These are phyloP conservation scores for Yarrowia sp. DNA, from an alignment of 805 yeast species.

Conservation along the genomic window DNA sequence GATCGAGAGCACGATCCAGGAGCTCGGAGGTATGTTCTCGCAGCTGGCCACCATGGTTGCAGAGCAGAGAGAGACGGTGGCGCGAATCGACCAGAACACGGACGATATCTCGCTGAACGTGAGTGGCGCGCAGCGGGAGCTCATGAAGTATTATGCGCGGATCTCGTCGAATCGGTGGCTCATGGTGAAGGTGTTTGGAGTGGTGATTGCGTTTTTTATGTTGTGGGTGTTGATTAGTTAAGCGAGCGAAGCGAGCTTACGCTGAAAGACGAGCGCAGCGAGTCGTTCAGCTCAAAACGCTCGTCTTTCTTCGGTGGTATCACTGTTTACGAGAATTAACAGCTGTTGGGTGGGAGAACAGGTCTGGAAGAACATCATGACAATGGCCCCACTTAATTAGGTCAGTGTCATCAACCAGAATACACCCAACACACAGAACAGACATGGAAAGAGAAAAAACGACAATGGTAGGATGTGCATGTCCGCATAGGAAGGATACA, in stretches of 20 bases:
- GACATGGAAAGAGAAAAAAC: not conserved
- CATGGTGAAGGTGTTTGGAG: conserved; percentile 83
- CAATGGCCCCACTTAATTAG: not conserved
- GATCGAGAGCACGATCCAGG: conserved; percentile 94
- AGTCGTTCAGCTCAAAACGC: no score
- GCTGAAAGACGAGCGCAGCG: no score
- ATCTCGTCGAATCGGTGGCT: conserved; percentile 91
- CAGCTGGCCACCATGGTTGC: conserved; percentile 97
- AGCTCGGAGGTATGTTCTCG: conserved; percentile 89
- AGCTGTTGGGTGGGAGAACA: no score
- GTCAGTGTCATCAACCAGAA: no score
- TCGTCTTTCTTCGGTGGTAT: no score
- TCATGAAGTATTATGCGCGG: conserved; percentile 82
- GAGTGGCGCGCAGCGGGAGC: conserved; percentile 89
- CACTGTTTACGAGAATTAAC: no score
- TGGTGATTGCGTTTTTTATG: conserved; percentile 55
- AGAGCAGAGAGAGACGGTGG: conserved; percentile 95
- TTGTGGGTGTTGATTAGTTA: conserved; percentile 38
- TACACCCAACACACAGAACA: not conserved
- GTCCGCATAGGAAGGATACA: not conserved
- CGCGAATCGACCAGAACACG: conserved; percentile 90
- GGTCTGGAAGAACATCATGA: not conserved
- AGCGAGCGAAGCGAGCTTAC: not conserved
- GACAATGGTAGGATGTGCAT: not conserved
- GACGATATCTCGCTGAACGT: conserved; percentile 90